A percentile compares a stretch with the other conserved stretches of the same genome.
These are phyloP conservation scores for Cryptomeria japonica DNA, from an alignment of 75 land plant species.

Conservation along the genomic window DNA sequence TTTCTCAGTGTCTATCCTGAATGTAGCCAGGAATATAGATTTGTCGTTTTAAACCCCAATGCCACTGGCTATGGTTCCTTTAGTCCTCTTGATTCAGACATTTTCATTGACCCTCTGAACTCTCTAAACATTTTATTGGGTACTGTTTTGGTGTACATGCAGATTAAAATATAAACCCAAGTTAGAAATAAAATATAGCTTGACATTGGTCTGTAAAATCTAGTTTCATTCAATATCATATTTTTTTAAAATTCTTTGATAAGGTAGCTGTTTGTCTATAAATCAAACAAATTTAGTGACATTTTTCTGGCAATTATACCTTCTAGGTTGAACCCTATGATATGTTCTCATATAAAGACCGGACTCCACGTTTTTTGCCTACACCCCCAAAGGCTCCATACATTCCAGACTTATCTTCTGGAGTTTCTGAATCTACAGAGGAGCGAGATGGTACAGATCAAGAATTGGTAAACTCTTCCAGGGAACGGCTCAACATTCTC, in stretches of 20 bases:
- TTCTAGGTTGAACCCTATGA: conserved; percentile 46
- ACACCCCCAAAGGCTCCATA: conserved; percentile 84
- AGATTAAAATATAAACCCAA: background rate
- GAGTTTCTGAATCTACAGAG: conserved; percentile 65
- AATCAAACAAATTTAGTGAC: background rate
- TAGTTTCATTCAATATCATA: background rate
- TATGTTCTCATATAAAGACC: conserved; percentile 75
- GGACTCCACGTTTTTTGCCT: conserved; percentile 92
- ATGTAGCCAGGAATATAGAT: background rate
- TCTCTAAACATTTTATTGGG: no score
- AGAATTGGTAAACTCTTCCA: conserved; percentile 55
- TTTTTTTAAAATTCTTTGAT: background rate
- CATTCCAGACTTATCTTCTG: conserved; percentile 79
- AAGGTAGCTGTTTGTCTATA: background rate
- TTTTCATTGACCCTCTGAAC: background rate
- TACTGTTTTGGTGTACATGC: background rate
- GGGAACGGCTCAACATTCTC: conserved; percentile 76
- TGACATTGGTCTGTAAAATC: background rate
- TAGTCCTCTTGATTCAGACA: background rate
- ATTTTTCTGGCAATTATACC: background rate
- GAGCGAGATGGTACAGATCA: conserved; percentile 60
- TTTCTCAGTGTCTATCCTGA: background rate
- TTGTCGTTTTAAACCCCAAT: background rate
- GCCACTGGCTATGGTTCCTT: background rate
- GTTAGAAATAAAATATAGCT: background rate